Evolutionary conservation across 495 filamentous ascomycete genomes (phyloP), one percentile per base, ranked within the genome.

Genomic region (Astrocystis sublimbata): DNA sequence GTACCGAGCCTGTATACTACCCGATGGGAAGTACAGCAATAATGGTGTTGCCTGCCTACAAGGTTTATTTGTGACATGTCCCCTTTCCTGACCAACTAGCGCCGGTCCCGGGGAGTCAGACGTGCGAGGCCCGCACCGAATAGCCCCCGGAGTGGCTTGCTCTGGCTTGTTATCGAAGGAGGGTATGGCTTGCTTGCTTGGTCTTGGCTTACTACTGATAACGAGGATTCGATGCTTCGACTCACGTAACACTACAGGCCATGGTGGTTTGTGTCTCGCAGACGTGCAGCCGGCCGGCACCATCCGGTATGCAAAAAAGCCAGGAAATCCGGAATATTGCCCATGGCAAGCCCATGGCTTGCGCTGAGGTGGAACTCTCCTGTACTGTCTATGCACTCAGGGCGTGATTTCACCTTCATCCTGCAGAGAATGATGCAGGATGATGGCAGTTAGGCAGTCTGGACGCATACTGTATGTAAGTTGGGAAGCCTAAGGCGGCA

Each of bases 181-280:
- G 13, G 19, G n/a, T n/a, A n/a, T n/a, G n/a, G n/a, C n/a, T n/a
- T n/a, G 10, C 46, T n/a, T 47, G 45, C 24, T 12, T 47, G 33
- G 19, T 24, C 54, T 58, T n/a, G 28, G 55, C 40, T 58, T 47
- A 58, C 55, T 47, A 47, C 24, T 46, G 55, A 45, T 36, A 58
- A 58, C 49, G n/a, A 36, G 6, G 13, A 13, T 36, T 6, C 47
- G 17, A 24, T 26, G 55, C 10, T n/a, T 36, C 56, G 31, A 59
- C 43, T 59, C 56, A 43, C 42, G 35, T 59, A 36, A 59, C 12
- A 58, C 15, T 3, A 43, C 13, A n/a, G n/a, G n/a, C n/a, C n/a
- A n/a, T n/a, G n/a, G n/a, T n/a, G n/a, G n/a, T n/a, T n/a, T n/a
- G n/a, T n/a, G n/a, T n/a, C n/a, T n/a, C n/a, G 15, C 8, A 24